Evolutionary conservation across 2,329 filamentous ascomycete genomes (phyloP), one percentile per base, ranked within the genome.

Genomic region (Diaporthe destruens): DNA sequence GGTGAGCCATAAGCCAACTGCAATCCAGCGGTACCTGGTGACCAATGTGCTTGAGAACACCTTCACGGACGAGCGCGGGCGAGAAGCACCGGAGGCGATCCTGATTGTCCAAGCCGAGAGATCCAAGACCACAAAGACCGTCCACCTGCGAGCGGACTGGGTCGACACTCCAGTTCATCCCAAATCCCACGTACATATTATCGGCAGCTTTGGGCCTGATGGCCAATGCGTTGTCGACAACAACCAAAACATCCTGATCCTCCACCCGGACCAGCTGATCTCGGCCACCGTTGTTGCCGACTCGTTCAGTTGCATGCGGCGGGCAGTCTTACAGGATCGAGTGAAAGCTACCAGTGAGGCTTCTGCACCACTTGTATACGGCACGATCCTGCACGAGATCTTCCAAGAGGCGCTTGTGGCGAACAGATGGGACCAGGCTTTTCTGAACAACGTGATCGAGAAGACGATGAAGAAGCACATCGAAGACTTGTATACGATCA

Each of bases 201-300:
- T 97, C 75, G 95, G 95, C 39, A 84, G 89, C 4, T 98, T 97
- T 77, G 88, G 92, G 72, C 76, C 82, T 0, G 87, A 84, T 20
- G 93, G 94, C 1, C 90, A 92, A 80, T 97, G 95, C 80, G 84
- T 97, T 59, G 88, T 98, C 75, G 93, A 97, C 79, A 94, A 98
- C 80, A 86, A 88, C 3, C 87, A 92, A 65, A 94, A 95, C 77
- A 93, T 98, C 81, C 85, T 99, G 66, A 95, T 99, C 72, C 84
- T 99, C 18, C 95, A 99, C 79, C 96, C 96, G 0, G 96, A 99
- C 79, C 95, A 98, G 82, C 88, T 99, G 44, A 93, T 99, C 69
- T 98, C 96, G 2, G 93, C 96, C 3, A 98, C 96, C 0, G 94
- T 97, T 6, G 93, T 99, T 55, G 95, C 95, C n/a, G 96, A 99